phyloP scores from a whole-genome alignment of 2,329 filamentous ascomycete species.

The Ophiosphaerella korrae region DNA sequence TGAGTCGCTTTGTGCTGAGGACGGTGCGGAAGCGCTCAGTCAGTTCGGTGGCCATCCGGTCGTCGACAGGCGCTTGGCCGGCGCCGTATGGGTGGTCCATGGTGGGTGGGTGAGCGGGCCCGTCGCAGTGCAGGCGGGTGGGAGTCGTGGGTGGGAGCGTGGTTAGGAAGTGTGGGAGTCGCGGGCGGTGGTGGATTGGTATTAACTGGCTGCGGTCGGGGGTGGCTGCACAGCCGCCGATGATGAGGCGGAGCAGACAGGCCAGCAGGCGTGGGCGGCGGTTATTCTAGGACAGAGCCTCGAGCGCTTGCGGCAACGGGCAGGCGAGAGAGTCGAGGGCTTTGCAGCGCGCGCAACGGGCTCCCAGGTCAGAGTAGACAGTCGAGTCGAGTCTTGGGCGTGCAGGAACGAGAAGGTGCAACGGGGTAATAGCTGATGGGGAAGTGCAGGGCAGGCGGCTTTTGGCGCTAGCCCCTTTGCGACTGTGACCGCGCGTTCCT shows the following conservation, averaged over 20 bases:
- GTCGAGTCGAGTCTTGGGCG: not conserved
- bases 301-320: not conserved
- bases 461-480: not conserved
- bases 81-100: slow-evolving; percentile 45
- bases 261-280: not conserved
- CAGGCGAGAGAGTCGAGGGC: not conserved
- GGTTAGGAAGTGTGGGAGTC: slow-evolving; percentile 12
- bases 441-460: not conserved
- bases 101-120: slow-evolving; percentile 18
- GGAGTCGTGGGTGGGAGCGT: slow-evolving; percentile 8
- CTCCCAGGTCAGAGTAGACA: not conserved
- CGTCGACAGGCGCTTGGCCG: slow-evolving; percentile 31
- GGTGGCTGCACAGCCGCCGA: slow-evolving; percentile 7
- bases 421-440: slow-evolving; percentile 4
- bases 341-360: slow-evolving; percentile 3
- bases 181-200: slow-evolving; percentile 7
- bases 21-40: slow-evolving; percentile 85
- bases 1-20: slow-evolving; percentile 84
- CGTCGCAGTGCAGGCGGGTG: slow-evolving; percentile 16
- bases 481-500: not conserved
- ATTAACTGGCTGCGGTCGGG: slow-evolving; percentile 3
- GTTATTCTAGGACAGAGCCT: not conserved
- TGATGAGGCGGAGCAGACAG: slow-evolving; percentile 6
- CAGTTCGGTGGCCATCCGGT: slow-evolving; percentile 69
- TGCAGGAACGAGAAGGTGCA: slow-evolving; percentile 1